Evolutionary conservation across 495 filamentous ascomycete species (phyloP), one percentile per base, ranked within the genome.

Genomic region (Mytilinidion resinicola): DNA sequence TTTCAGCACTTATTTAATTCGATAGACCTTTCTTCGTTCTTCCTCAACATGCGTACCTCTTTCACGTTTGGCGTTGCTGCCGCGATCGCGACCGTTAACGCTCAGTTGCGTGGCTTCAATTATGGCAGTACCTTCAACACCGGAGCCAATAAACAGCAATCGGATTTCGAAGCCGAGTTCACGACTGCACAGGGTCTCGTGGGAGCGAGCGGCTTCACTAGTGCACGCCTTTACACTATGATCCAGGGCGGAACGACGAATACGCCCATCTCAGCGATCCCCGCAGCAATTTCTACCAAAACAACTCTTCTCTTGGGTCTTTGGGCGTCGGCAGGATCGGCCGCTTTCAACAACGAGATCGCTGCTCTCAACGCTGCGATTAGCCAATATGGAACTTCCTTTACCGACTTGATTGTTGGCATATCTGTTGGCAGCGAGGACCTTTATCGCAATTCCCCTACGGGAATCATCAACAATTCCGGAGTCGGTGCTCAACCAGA

Each of bases 401-500:
- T 93, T 67, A 71, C 77, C 63, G 70, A 75, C 53, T 73, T 86
- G 41, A 80, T 95, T 35, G 85, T 78, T 56, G 90, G 88, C 73
- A 90, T 95, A 75, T 91, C 90, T 4, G 88, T 96, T 54, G 90
- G 89, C 55, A 87, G 82, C 69, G 90, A 95, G 79, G 87, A 93
- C 71, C 77, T 95, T 4, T 95, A 96, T 80, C 84, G 90, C 58
- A 80, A 78, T 76, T 86, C 85, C 3, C 76, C 79, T 20, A 78
- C 67, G 7, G 81, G 80, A 39, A 73, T 73, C 57, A 52, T 71
- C 62, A 72, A 72, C 69, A 59, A 74, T 6, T 81, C 78, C 33
- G 85, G 84, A 41, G 60, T 75, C 50, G 85, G 86, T 56, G 72
- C 79, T 21, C 73, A 75, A 34, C 82, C 88, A 9, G 73, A 77